Conservation (phyloP, 176 grass and related monocot genomes). For the Aegilops tauschii region DNA sequence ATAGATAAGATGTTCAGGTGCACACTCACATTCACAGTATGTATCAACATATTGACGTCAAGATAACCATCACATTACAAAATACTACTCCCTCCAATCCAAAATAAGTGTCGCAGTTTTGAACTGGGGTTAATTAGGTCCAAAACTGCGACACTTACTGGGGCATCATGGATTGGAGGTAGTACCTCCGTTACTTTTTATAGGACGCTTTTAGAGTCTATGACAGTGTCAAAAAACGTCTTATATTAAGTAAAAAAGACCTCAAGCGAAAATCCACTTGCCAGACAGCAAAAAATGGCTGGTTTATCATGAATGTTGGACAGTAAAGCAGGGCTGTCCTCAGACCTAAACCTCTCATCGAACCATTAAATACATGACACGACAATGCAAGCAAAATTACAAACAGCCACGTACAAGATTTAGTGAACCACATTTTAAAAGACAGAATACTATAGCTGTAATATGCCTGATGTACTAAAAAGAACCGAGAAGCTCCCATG, state of each 20-base stretch:
- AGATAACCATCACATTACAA: neutral
- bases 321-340: neutral
- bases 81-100: neutral
- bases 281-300: neutral
- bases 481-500: neutral
- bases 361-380: neutral
- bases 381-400: neutral
- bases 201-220: no score
- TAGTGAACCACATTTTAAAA: neutral
- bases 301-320: neutral
- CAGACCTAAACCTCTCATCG: neutral
- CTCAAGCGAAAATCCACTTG: neutral
- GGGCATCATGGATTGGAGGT: no score
- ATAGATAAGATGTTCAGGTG: neutral
- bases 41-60: neutral
- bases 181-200: no score
- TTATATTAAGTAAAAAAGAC: neutral
- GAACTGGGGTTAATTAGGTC: no score
- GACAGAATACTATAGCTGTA: neutral
- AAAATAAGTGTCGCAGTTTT: no score
- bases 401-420: neutral
- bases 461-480: neutral
- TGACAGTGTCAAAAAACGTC: no score
- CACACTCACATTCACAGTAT: neutral
- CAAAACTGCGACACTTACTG: no score